Evolutionary conservation across 1,139 yeast genomes (phyloP), one percentile per base, ranked within the genome.

Genomic region (Wickerhamiella pararugosa): DNA sequence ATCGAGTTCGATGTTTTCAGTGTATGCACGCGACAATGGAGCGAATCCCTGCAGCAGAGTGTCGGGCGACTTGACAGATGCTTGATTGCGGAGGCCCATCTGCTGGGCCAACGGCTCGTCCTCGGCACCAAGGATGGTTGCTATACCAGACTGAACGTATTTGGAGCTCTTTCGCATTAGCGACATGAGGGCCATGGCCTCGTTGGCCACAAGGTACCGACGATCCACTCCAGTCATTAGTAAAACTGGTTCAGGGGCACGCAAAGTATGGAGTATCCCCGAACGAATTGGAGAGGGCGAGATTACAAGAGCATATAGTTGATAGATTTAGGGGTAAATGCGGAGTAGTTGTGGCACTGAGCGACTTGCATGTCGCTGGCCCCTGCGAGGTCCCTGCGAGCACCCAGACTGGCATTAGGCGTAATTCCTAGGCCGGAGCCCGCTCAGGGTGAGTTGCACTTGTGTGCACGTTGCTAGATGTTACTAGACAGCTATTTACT

Each of bases 91-190:
- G 8, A 53, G 45, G n/a, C 58, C 61, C 45, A 57, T 49, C 27
- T 55, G 47, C 6, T 53, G 44, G 15, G 60, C 57, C 40, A 61
- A 46, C 25, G 55, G 53, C 33, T 47, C 52, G 27, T 56, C 57
- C 29, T 41, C 64, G 7, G 69, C 66, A 3, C 92, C 82, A 36
- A 87, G 65, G 36, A 87, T 75, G 6, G 94, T 86, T 5, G 95
- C 92, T 39, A 86, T 92, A 3, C 95, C 94, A 33, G 87, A 75
- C 51, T 79, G 84, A 8, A 80, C 70, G 76, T 83, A 79, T 50
- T 92, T 74, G 41, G 81, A 71, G 56, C 77, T 73, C 58, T 87
- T 87, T 42, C 98, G 70, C 95, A 90, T 86, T 29, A 93, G 90
- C 10, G 94, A 79, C 15, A 92, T 77, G 45, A 90, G 73, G 43